A percentile compares a stretch with the other conserved stretches of the same genome.
phyloP scores from a whole-genome alignment of 2,329 filamentous ascomycete genomes.

The Fusarium robinianum region DNA sequence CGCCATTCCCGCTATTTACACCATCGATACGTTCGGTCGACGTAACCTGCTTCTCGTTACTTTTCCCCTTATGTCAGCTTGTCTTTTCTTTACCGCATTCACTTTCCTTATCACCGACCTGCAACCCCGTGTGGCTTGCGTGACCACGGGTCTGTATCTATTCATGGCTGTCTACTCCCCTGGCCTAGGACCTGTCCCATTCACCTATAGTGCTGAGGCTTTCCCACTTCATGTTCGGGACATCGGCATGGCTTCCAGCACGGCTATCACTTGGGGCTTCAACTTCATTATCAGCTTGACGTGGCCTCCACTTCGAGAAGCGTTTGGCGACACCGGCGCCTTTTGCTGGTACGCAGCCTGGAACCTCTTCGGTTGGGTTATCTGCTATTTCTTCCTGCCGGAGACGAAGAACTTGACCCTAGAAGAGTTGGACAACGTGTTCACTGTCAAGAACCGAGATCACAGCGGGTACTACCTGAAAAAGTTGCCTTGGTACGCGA shows the following conservation, averaged over 20 bases:
- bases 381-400: conserved; percentile 42
- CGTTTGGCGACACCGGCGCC: conserved; percentile 41
- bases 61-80: conserved; percentile 62
- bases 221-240: conserved; percentile 61
- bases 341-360: conserved; percentile 48
- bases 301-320: conserved; percentile 35
- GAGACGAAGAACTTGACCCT: conserved; percentile 44
- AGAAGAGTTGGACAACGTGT: conserved; percentile 43
- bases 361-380: conserved; percentile 42
- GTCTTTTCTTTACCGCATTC: conserved; percentile 57
- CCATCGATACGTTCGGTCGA: conserved; percentile 63
- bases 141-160: conserved; percentile 46
- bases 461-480: conserved; percentile 39
- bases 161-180: conserved; percentile 51
- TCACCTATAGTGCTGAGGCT: conserved; percentile 63
- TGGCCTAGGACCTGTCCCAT: conserved; percentile 61
- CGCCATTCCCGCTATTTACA: conserved; percentile 61
- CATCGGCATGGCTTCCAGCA: conserved; percentile 57
- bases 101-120: conserved; percentile 49
- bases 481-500: conserved; percentile 42
- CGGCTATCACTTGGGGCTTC: conserved; percentile 48
- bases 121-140: conserved; percentile 37
- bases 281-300: conserved; percentile 46
- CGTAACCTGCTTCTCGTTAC: conserved; percentile 60
- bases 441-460: conserved; percentile 39